phyloP scores from a whole-genome alignment of 2,329 filamentous ascomycete species.

The Corniculantispora saksenae region DNA sequence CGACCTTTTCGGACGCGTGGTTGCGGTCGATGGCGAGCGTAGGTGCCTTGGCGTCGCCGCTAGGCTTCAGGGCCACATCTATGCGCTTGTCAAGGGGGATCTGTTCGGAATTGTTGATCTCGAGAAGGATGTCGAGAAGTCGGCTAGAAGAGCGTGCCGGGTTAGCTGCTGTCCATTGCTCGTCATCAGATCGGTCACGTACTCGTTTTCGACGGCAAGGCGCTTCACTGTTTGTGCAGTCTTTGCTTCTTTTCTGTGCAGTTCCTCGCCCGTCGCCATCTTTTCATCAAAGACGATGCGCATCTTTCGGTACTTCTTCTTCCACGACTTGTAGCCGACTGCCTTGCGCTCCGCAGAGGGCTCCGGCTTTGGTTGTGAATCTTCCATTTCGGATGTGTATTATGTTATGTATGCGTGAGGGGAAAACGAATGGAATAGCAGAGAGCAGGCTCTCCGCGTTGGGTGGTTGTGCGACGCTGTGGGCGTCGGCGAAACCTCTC shows the following conservation, averaged over 20 bases:
- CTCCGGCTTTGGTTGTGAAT: conserved; percentile 43
- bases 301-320: conserved; percentile 97
- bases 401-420: not conserved
- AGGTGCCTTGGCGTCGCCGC: conserved; percentile 41
- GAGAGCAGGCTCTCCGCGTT: not conserved
- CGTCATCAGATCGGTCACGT: conserved; percentile 34
- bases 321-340: conserved; percentile 67
- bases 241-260: conserved; percentile 80
- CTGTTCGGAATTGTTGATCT: conserved; percentile 82
- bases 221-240: conserved; percentile 79
- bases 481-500: not conserved
- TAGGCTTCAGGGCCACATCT: conserved; percentile 60
- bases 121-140: conserved; percentile 82
- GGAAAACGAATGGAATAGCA: not conserved
- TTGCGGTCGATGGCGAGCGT: conserved; percentile 34
- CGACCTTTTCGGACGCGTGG: conserved; percentile 42
- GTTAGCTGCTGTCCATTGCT: conserved; percentile 22
- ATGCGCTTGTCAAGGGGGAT: conserved; percentile 74
- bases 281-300: conserved; percentile 74
- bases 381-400: conserved; percentile 32
- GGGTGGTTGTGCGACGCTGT: not conserved
- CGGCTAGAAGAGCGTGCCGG: conserved; percentile 56
- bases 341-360: conserved; percentile 37
- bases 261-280: conserved; percentile 77
- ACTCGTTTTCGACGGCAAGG: conserved; percentile 92